Evolutionary conservation across 176 grass and related monocot species (phyloP).

Genomic region (Panicum miliaceum): DNA sequence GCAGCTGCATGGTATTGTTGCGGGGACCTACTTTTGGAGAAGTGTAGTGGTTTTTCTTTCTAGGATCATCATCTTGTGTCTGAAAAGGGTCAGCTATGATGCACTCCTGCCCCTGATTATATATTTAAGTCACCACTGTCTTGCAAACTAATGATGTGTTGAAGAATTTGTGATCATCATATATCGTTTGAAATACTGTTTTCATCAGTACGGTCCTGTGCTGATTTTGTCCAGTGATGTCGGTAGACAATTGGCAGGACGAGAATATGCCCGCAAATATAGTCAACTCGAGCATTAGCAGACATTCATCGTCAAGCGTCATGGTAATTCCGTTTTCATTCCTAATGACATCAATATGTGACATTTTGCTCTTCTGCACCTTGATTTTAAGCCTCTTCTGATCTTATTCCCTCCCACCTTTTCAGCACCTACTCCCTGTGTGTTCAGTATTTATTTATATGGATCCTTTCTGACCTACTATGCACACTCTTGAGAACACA

Average conservation of each 20-base stretch:
- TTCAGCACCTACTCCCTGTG: background rate
- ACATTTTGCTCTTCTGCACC: background rate
- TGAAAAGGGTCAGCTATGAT: background rate
- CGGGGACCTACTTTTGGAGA: background rate
- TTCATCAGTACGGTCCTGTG: background rate
- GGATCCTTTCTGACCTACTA: background rate
- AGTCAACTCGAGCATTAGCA: background rate
- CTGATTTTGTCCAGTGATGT: conserved; percentile 7
- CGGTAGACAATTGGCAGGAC: background rate
- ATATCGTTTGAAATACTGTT: background rate
- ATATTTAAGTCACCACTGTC: background rate
- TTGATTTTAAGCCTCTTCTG: no score
- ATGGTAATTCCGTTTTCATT: background rate
- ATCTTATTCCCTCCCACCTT: background rate
- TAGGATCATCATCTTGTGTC: conserved; percentile 24
- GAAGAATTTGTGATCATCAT: conserved; percentile 34
- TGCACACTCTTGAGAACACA: background rate
- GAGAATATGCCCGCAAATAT: background rate
- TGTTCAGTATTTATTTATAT: background rate
- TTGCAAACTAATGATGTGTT: conserved; percentile 28
- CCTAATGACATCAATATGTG: background rate
- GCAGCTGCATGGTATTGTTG: background rate
- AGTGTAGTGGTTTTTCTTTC: conserved; percentile 8
- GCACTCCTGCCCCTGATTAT: background rate
- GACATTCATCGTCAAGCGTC: background rate